phyloP scores from a whole-genome alignment of 495 filamentous ascomycete species.

The Podospora bellae-mahoneyi region DNA sequence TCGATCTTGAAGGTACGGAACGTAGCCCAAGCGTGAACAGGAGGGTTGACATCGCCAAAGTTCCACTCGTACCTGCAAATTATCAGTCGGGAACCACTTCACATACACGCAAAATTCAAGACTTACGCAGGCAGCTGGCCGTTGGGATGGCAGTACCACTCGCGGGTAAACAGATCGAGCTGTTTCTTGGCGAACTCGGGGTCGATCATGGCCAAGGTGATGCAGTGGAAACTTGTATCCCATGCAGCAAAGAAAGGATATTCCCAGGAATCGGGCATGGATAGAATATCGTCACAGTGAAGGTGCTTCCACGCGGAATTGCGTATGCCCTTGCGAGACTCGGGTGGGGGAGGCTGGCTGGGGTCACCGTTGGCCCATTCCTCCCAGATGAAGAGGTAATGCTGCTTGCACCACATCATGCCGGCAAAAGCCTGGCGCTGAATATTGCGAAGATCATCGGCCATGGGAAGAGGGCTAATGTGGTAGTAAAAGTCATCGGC shows the following conservation, averaged over 20 bases:
- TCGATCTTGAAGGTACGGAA: slow-evolving; percentile 98
- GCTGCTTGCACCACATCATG: slow-evolving; percentile 98
- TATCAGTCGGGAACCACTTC: not conserved
- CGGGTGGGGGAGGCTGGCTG: slow-evolving; percentile 72
- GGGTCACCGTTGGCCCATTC: slow-evolving; percentile 88
- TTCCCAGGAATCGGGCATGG: slow-evolving; percentile 98
- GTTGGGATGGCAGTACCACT: slow-evolving; percentile 99
- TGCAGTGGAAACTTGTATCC: slow-evolving; percentile 96
- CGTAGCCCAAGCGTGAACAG: slow-evolving; percentile 92
- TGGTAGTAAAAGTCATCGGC: slow-evolving; percentile 94
- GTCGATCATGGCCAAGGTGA: slow-evolving; percentile 93
- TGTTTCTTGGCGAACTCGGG: slow-evolving; percentile 98
- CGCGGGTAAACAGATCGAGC: slow-evolving; percentile 87
- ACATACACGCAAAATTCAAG: not conserved
- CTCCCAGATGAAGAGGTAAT: slow-evolving; percentile 95
- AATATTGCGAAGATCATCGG: slow-evolving; percentile 90
- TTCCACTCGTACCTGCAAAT: slow-evolving; percentile 79
- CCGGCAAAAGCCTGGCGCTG: slow-evolving; percentile 90
- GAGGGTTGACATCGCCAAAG: slow-evolving; percentile 94
- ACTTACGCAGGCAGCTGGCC: slow-evolving; percentile 68
- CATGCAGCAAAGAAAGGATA: slow-evolving; percentile 98
- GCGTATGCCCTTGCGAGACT: slow-evolving; percentile 72
- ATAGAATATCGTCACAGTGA: slow-evolving; percentile 88
- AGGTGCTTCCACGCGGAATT: slow-evolving; percentile 92
- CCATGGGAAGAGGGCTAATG: slow-evolving; percentile 91